phyloP scores from a whole-genome alignment of 345 rosid genomes.

The Brassica nigra region DNA sequence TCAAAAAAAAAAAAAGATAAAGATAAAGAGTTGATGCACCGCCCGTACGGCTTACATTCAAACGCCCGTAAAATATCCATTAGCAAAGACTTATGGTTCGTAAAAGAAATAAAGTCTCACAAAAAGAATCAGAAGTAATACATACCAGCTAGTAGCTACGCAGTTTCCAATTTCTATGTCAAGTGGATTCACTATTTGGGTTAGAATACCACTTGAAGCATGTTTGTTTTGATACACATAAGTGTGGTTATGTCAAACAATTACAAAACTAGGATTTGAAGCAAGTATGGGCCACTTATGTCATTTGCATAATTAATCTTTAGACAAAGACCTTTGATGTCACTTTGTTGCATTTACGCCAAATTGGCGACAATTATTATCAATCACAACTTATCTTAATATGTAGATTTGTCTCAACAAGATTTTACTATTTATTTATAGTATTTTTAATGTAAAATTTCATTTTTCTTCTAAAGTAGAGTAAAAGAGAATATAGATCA shows the following conservation, averaged over 20 bases:
- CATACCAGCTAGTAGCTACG: not conserved
- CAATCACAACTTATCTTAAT: constrained; percentile 5
- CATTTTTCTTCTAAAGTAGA: too few relatives aligned
- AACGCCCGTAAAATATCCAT: too few relatives aligned
- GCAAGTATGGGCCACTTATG: constrained; percentile 14
- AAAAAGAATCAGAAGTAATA: not conserved
- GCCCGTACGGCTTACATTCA: too few relatives aligned
- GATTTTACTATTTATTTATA: not conserved
- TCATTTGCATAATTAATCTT: constrained; percentile 9
- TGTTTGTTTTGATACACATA: not conserved
- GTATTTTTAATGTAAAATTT: too few relatives aligned
- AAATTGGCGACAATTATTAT: constrained; percentile 20
- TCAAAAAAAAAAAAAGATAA: too few relatives aligned
- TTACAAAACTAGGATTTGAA: constrained; percentile 5
- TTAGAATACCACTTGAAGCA: not conserved
- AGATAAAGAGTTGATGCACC: too few relatives aligned
- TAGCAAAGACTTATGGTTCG: too few relatives aligned
- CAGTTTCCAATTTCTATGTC: not conserved
- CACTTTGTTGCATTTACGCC: constrained; percentile 25
- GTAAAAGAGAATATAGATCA: too few relatives aligned
- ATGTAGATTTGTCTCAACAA: not conserved
- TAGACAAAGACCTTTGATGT: not conserved
- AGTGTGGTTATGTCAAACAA: constrained; percentile 6
- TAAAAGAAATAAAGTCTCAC: too few relatives aligned
- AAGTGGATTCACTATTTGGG: too few relatives aligned